A percentile compares a stretch with the other conserved stretches of the same genome.
These are phyloP conservation scores for Plasmopara muralis DNA, from an alignment of 352 stramenopile genomes.

Conservation along the genomic window DNA sequence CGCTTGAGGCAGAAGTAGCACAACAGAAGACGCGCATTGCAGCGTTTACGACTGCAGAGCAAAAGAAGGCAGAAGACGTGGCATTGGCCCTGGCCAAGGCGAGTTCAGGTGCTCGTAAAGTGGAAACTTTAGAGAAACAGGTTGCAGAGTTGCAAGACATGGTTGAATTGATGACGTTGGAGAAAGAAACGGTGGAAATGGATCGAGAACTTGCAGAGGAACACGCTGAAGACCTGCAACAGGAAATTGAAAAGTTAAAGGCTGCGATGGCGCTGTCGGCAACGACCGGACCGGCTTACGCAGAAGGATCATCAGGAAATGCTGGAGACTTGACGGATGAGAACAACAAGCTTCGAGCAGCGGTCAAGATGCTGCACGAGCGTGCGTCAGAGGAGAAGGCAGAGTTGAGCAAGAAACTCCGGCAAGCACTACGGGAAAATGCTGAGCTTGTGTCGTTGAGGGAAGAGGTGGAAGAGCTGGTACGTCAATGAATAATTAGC, in stretches of 20 bases:
- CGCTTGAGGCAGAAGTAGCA: conserved; percentile 54
- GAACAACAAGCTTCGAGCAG: conserved; percentile 76
- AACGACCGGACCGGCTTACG: conserved; percentile 33
- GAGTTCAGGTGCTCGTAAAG: conserved; percentile 53
- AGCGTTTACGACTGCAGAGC: conserved; percentile 57
- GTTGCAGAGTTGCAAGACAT: conserved; percentile 71
- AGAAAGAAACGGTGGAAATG: conserved; percentile 86
- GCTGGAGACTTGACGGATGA: conserved; percentile 56
- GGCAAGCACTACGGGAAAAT: conserved; percentile 67
- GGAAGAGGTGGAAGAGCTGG: conserved; percentile 68
- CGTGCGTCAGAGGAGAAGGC: conserved; percentile 73
- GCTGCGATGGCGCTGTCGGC: conserved; percentile 44
- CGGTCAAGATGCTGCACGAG: conserved; percentile 79
- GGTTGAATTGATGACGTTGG: conserved; percentile 79
- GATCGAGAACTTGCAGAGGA: conserved; percentile 87
- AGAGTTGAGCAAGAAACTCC: conserved; percentile 74
- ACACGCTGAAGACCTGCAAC: conserved; percentile 59
- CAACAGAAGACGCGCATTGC: conserved; percentile 64
- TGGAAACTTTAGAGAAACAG: conserved; percentile 61
- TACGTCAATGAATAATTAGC: conserved; percentile 17
- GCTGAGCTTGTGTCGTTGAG: conserved; percentile 51
- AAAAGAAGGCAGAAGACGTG: conserved; percentile 76
- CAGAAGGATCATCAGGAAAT: conserved; percentile 19
- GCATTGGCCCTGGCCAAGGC: conserved; percentile 63
- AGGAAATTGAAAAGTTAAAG: conserved; percentile 74